A percentile compares a stretch with the other conserved stretches of the same genome.
phyloP scores from a whole-genome alignment of 257 asterid genomes.

The Solanum ossicruentum region DNA sequence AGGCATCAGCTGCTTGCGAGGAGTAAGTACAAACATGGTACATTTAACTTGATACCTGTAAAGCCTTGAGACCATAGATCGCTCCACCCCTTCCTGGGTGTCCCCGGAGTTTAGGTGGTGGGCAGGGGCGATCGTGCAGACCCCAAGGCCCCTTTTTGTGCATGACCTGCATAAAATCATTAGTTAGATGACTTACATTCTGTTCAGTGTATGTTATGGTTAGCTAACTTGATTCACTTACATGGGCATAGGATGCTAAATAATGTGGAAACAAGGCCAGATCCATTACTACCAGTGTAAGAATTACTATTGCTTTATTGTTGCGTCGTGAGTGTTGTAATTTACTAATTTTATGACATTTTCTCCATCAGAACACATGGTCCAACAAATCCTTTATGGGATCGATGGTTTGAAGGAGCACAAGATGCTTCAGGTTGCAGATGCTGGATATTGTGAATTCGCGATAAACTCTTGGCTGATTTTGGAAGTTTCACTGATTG shows the following conservation, averaged over 20 bases:
- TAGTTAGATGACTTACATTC: background rate
- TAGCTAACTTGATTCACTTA: background rate
- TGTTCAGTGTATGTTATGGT: background rate
- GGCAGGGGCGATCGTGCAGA: background rate
- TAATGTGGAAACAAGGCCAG: conserved; percentile 56
- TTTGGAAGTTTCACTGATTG: background rate
- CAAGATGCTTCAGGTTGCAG: conserved; percentile 77
- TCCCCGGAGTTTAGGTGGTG: background rate
- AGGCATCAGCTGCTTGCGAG: conserved; percentile 75
- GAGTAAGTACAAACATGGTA: conserved; percentile 42
- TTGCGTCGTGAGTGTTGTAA: background rate
- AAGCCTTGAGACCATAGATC: background rate
- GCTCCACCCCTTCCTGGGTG: background rate
- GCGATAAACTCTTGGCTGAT: conserved; percentile 8
- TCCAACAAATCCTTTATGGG: conserved; percentile 74
- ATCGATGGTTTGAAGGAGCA: conserved; percentile 93
- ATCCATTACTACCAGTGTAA: conserved; percentile 76
- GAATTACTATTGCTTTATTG: conserved; percentile 5
- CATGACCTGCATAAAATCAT: background rate
- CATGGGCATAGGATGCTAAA: conserved; percentile 39
- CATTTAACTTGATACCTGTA: background rate
- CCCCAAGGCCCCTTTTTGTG: background rate
- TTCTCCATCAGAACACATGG: conserved; percentile 53
- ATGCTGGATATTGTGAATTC: conserved; percentile 53
- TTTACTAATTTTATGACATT: background rate